Base-by-base conservation (phyloP, 1,139 yeast species). In the Hemisphaericaspora subhashii region DNA sequence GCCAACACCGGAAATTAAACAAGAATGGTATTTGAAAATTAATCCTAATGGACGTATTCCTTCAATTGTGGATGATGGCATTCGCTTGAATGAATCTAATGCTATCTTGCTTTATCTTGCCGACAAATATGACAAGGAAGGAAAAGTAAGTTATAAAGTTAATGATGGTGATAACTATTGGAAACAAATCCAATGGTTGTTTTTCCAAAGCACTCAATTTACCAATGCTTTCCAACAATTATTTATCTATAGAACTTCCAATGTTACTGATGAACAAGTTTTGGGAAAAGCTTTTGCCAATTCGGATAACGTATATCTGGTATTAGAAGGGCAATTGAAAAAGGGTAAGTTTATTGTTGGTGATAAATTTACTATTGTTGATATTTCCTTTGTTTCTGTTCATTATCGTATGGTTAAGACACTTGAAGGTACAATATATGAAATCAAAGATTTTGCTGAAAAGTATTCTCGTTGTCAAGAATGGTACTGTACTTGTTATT, bases 1-100 rank as follows among this genome's bases (percentile, higher is more conserved):
- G 38, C 33, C 44, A n/a, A 42, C 42, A 2, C 17, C 17, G 2
- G 44, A 45, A 33, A 39, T 57, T 23, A 54, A 41, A 35, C 27
- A 35, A 17, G 42, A 38, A 8, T 38, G 43, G 44, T 48, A 43
- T 26, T 20, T 39, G 30, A 38, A 46, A 30, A 30, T 48, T 12
- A 46, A 46, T 26, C 50, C 52, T 3, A 37, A 41, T 24, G 49
- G 48, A 1, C 12, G 35, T 12, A 30, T 46, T 11, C 52, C 52
- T 9, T 37, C 43, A n/a, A 32, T 46, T 9, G 44, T 43, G n/a
- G 50, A 46, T 24, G 40, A 35, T 24, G 31, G 35, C 4, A 12
- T 37, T 15, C 23, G 32, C 6, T n/a, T 46, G 10, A 26, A 24
- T 27, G 50, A 46, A 37, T 36, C 46, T 15, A 45, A 38, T 32